phyloP scores from a whole-genome alignment of 192 early-diverging fungal genomes.

The Funneliformis geosporum region DNA sequence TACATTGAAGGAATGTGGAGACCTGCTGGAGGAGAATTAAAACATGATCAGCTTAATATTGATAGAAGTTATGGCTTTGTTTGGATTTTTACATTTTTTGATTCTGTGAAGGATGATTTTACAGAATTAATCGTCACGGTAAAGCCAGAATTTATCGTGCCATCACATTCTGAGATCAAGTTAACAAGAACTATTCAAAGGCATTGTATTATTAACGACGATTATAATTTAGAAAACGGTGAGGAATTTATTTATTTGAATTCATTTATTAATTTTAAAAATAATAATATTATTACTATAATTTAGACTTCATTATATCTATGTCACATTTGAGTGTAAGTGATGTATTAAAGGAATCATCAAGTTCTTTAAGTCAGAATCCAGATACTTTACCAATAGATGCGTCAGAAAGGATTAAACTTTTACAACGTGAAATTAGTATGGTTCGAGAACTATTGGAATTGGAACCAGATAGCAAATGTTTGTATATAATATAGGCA shows the following conservation, averaged over 20 bases:
- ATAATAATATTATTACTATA: neutral
- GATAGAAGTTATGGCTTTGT: conserved; percentile 7
- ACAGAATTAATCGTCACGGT: neutral
- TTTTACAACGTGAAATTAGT: conserved; percentile 62
- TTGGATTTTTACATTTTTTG: conserved; percentile 10
- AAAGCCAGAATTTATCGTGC: conserved; percentile 1
- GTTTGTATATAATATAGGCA: conserved; percentile 49
- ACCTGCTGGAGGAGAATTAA: neutral
- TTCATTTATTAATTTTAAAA: neutral
- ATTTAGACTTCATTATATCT: neutral
- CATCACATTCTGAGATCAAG: conserved; percentile 5
- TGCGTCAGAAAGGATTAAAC: conserved; percentile 34
- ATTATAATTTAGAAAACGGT: too few relatives aligned
- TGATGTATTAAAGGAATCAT: neutral
- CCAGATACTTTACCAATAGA: neutral
- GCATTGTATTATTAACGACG: neutral
- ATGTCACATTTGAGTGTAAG: neutral
- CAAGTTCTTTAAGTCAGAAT: neutral
- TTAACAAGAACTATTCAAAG: neutral
- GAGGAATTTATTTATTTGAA: too few relatives aligned
- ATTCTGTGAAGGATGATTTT: neutral
- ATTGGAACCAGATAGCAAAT: conserved; percentile 82
- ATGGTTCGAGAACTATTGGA: conserved; percentile 70
- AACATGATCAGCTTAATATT: neutral
- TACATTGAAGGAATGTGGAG: conserved; percentile 3